Conservation (phyloP, 2,329 filamentous ascomycete species). For the Trichophyton rubrum region DNA sequence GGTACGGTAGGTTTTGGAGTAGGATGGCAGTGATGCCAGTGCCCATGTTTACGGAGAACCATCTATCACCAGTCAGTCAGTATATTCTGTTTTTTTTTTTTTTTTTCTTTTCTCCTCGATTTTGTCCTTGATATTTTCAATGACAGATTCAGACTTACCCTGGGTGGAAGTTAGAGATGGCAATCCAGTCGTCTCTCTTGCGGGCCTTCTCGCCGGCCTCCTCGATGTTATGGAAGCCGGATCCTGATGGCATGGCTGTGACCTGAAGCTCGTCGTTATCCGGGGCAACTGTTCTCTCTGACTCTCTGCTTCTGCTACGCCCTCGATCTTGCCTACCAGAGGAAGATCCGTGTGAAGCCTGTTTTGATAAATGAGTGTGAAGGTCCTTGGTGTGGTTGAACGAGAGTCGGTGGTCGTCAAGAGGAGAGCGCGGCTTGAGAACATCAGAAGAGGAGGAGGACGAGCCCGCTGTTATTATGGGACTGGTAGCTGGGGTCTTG, state of each 20-base stretch:
- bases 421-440: not conserved
- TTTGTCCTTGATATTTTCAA: too few relatives aligned
- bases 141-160: slow-evolving; percentile 7
- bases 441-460: slow-evolving; percentile 1
- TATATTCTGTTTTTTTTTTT: too few relatives aligned
- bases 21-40: slow-evolving; percentile 56
- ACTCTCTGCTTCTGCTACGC: slow-evolving; percentile 1
- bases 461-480: not conserved
- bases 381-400: not conserved
- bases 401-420: slow-evolving; percentile 3
- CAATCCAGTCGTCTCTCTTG: slow-evolving; percentile 12
- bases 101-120: too few relatives aligned
- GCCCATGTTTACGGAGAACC: slow-evolving; percentile 53
- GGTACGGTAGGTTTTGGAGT: slow-evolving; percentile 50
- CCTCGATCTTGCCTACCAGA: slow-evolving; percentile 2
- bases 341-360: not conserved
- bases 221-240: slow-evolving; percentile 1
- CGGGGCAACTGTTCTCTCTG: not conserved
- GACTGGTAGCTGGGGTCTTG: not conserved
- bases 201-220: slow-evolving; percentile 3
- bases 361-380: not conserved
- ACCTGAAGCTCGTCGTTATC: not conserved
- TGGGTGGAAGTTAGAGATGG: slow-evolving; percentile 14
- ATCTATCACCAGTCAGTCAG: slow-evolving; percentile 17
- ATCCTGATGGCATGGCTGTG: slow-evolving; percentile 1